Evolutionary conservation across 2,329 filamentous ascomycete genomes (phyloP).

Genomic region (Capronia americana): DNA sequence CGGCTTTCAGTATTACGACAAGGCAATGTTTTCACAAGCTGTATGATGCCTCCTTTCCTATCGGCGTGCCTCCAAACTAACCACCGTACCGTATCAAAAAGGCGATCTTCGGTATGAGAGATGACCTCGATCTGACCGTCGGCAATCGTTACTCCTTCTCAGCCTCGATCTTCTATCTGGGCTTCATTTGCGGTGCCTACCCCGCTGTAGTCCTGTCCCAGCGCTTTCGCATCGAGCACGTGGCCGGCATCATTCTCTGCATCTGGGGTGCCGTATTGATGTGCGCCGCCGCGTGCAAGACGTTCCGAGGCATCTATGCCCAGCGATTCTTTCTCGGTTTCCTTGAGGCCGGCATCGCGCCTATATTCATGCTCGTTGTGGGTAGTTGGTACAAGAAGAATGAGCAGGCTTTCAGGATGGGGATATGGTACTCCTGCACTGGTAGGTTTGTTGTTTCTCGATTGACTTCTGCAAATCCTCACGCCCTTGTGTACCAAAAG

Average conservation of each 20-base stretch:
- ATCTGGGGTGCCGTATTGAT: constrained; percentile 72
- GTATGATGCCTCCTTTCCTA: too few species aligned
- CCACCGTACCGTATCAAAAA: too few species aligned
- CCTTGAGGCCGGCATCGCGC: constrained; percentile 68
- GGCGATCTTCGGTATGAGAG: constrained; percentile 51
- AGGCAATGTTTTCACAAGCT: too few species aligned
- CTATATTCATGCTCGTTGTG: constrained; percentile 69
- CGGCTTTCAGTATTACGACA: too few species aligned
- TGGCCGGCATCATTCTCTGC: constrained; percentile 67
- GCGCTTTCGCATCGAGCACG: constrained; percentile 67
- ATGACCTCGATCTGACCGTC: constrained; percentile 48
- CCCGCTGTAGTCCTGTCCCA: constrained; percentile 75
- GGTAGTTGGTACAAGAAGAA: constrained; percentile 68
- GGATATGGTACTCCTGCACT: constrained; percentile 66
- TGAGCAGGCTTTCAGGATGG: constrained; percentile 69
- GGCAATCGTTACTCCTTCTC: constrained; percentile 50
- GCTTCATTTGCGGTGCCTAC: constrained; percentile 75
- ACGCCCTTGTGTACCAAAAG: too few species aligned
- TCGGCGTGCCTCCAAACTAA: too few species aligned
- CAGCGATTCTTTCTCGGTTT: too few species aligned
- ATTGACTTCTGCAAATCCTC: too few species aligned
- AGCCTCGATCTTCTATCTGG: constrained; percentile 67
- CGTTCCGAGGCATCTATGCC: constrained; percentile 67
- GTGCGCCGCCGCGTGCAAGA: constrained; percentile 59
- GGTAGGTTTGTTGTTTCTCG: constrained; percentile 6